Evolutionary conservation across 2,329 filamentous ascomycete species (phyloP).

Genomic region (Exophiala spinifera): DNA sequence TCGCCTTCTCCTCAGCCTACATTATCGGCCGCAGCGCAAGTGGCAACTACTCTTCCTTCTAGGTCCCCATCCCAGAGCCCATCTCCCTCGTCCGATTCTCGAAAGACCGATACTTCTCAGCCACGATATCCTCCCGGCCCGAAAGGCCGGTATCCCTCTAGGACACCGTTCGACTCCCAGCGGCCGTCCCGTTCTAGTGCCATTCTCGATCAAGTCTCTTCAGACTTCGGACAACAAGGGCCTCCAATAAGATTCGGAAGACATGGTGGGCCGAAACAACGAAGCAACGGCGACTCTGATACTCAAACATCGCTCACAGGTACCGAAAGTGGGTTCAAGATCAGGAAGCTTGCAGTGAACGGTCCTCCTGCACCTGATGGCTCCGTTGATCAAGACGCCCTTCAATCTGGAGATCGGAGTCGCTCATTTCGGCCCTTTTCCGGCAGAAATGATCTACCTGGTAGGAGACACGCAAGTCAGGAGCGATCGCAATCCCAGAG

Average conservation of each 20-base stretch:
- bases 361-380: background rate
- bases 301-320: background rate
- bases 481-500: no score
- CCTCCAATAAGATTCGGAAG: background rate
- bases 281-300: background rate
- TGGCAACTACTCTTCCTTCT: background rate
- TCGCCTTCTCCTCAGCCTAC: background rate
- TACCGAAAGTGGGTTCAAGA: no score
- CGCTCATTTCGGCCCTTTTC: no score
- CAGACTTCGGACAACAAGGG: background rate
- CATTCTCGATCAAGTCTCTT: background rate
- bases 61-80: background rate
- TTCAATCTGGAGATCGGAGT: no score
- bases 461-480: no score
- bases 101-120: constrained; percentile 37
- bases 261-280: background rate
- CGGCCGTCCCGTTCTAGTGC: background rate
- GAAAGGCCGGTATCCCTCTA: background rate
- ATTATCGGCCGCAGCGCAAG: background rate
- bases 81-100: background rate
- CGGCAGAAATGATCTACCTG: no score
- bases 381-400: background rate
- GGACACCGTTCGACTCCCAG: no score
- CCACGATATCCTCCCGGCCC: constrained; percentile 25
- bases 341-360: no score